Evolutionary conservation across 2,329 filamentous ascomycete species (phyloP).

Genomic region (Fusarium torreyae): DNA sequence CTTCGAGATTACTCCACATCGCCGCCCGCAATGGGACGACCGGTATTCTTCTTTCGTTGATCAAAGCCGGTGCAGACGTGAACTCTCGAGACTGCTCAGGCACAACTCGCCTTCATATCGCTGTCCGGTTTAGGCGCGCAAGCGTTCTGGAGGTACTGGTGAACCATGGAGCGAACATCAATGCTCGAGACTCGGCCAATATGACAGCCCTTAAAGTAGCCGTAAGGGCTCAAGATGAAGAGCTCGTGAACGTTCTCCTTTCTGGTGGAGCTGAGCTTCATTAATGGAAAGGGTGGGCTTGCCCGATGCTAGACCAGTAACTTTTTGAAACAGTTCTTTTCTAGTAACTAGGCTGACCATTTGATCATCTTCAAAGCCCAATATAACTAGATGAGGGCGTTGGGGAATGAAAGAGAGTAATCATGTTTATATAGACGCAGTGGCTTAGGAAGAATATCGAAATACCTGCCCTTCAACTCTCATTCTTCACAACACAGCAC

Average conservation of each 20-base stretch:
- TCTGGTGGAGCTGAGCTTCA: conserved; percentile 14
- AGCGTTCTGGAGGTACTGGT: conserved; percentile 2
- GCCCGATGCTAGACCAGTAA: neutral
- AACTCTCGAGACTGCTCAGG: neutral
- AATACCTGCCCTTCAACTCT: too few relatives aligned
- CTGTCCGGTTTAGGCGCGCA: neutral
- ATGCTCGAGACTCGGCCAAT: conserved; percentile 3
- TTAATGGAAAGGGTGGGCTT: neutral
- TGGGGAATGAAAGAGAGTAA: neutral
- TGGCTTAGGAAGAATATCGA: too few relatives aligned
- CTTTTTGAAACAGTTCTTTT: neutral
- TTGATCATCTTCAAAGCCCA: neutral
- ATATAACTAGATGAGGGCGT: neutral
- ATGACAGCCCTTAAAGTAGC: conserved; percentile 6
- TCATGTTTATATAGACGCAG: neutral
- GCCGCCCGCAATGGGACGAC: neutral
- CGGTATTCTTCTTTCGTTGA: conserved; percentile 1
- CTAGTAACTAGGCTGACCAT: neutral
- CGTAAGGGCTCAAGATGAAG: conserved; percentile 9
- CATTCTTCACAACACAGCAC: too few relatives aligned
- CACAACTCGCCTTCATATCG: neutral
- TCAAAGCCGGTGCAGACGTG: neutral
- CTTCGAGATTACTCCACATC: conserved; percentile 1
- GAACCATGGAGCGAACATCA: conserved; percentile 1
- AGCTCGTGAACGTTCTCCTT: conserved; percentile 5